phyloP scores from a whole-genome alignment of 805 yeast genomes.

The Sugiyamaella smithiae region DNA sequence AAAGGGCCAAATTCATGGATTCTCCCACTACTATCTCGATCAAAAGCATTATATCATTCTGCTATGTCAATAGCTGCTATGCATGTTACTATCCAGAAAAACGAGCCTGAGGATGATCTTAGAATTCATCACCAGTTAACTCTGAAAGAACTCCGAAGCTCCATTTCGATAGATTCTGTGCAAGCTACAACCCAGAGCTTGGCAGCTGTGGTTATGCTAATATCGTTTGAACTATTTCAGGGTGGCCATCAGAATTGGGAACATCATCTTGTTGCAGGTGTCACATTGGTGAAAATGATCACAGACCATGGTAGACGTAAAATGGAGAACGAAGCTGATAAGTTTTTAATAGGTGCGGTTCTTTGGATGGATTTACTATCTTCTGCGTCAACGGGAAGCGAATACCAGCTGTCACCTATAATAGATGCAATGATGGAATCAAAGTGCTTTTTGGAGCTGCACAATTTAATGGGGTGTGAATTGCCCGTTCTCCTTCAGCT shows the following conservation, averaged over 20 bases:
- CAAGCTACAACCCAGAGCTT: neutral
- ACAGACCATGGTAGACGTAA: slow-evolving; percentile 3
- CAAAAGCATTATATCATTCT: slow-evolving; percentile 14
- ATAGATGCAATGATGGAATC: slow-evolving; percentile 3
- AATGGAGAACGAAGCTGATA: slow-evolving; percentile 3
- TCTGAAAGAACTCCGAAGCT: slow-evolving; percentile 6
- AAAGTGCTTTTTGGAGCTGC: slow-evolving; percentile 2
- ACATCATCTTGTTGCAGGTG: slow-evolving; percentile 10
- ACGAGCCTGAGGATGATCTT: neutral
- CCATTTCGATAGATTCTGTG: slow-evolving; percentile 1
- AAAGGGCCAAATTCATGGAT: slow-evolving; percentile 9
- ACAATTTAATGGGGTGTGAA: slow-evolving; percentile 13
- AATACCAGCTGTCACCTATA: neutral
- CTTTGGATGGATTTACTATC: slow-evolving; percentile 15
- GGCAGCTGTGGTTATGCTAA: slow-evolving; percentile 8
- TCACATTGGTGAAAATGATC: neutral
- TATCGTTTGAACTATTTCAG: slow-evolving; percentile 12
- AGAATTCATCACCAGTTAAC: slow-evolving; percentile 11
- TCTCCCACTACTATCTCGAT: slow-evolving; percentile 8
- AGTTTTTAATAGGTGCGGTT: slow-evolving; percentile 7
- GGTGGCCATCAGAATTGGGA: slow-evolving; percentile 13
- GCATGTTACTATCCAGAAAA: slow-evolving; percentile 6
- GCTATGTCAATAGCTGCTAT: slow-evolving; percentile 14
- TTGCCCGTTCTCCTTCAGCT: slow-evolving; percentile 9
- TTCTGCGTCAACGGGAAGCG: slow-evolving; percentile 7